Evolutionary conservation across 2,329 filamentous ascomycete species (phyloP), one percentile per base, ranked within the genome.

Genomic region (Sclerotinia nivalis): DNA sequence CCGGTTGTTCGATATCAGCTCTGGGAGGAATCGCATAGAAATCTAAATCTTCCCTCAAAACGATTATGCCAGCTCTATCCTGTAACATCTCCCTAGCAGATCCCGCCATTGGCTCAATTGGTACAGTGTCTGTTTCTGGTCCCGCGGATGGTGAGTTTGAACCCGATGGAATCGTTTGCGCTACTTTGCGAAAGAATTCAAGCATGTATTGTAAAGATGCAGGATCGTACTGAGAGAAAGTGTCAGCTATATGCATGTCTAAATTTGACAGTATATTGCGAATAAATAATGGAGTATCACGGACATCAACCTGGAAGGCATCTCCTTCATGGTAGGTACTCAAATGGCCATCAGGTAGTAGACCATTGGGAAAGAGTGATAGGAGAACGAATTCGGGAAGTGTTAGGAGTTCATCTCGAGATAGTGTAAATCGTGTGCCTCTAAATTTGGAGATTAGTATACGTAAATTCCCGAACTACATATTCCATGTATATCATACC

Each of bases 141-240:
- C 88, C 88, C 49, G 87, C 83, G 69, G 86, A 87, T 47, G 90
- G 88, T 66, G 92, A 92, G 43, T 86, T 85, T 22, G 87, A 83
- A 73, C 92, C 89, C 55, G 88, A 86, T 13, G 93, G 93, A 75
- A 99, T 98, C n/a, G 94, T 96, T 81, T 97, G 93, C 68, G 96
- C 96, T 73, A 99, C 95, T 74, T 90, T 90, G 74, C 96, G 91
- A 84, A 99, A 99, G 82, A 99, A 99, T 77, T 97, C 95, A 74
- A 99, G 88, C 96, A 99, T 99, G 83, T 98, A 99, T 82, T 98
- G 93, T 69, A 99, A 88, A 61, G 95, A 98, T 67, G 90, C 90
- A 34, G 96, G 95, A 81, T 99, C 96, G 83, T 98, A 99, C 96
- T 99, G 83, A 76, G 82, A 73, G 73, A 71, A 76, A 75, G 73